Conservation (phyloP, 2,329 filamentous ascomycete species). For the Golovinomyces cichoracearum region DNA sequence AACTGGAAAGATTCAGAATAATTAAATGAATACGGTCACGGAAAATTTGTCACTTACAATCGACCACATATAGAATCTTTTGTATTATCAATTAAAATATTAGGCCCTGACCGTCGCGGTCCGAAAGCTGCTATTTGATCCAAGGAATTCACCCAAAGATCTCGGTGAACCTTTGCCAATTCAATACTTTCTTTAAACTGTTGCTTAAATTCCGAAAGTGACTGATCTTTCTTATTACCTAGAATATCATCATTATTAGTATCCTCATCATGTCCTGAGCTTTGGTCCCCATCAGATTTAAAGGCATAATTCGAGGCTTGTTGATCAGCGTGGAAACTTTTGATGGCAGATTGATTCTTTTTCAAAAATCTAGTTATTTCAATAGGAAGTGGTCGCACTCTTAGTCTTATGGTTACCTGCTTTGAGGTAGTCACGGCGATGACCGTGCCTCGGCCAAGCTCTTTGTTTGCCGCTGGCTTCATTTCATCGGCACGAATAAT, state of each 20-base stretch:
- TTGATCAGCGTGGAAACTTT: slow-evolving; percentile 48
- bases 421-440: slow-evolving; percentile 57
- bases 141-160: slow-evolving; percentile 51
- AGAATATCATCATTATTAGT: slow-evolving; percentile 27
- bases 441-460: slow-evolving; percentile 61
- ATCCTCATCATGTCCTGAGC: slow-evolving; percentile 13
- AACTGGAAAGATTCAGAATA: slow-evolving; percentile 7
- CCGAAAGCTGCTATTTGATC: slow-evolving; percentile 78
- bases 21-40: too few species aligned
- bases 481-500: slow-evolving; percentile 76
- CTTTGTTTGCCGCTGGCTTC: slow-evolving; percentile 63
- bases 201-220: slow-evolving; percentile 48
- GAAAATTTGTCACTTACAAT: slow-evolving; percentile 25
- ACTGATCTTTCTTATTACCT: slow-evolving; percentile 34
- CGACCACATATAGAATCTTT: slow-evolving; percentile 42
- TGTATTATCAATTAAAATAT: slow-evolving; percentile 68
- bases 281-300: slow-evolving; percentile 8
- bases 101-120: slow-evolving; percentile 60
- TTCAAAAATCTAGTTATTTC: slow-evolving; percentile 63
- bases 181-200: slow-evolving; percentile 45
- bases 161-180: slow-evolving; percentile 43
- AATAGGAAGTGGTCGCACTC: slow-evolving; percentile 51
- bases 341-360: slow-evolving; percentile 57
- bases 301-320: slow-evolving; percentile 22
- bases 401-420: slow-evolving; percentile 51